Conservation (phyloP, 106 monocot genomes). For the Dactylorhiza incarnata region DNA sequence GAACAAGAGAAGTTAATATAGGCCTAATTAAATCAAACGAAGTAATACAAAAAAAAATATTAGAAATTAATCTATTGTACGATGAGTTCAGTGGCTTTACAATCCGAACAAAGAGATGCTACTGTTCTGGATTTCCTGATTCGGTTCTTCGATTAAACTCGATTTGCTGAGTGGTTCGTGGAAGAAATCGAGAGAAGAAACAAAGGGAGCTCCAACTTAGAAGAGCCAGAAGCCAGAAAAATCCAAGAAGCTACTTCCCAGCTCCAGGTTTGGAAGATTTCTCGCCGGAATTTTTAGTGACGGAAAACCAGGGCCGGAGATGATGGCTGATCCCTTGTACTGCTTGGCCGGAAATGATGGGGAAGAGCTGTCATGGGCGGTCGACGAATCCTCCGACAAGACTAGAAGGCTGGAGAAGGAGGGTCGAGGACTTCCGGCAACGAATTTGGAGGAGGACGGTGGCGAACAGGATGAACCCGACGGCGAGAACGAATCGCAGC, state of each 20-base stretch:
- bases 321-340: too few relatives aligned
- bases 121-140: neutral
- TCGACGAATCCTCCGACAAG: too few relatives aligned
- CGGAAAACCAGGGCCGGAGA: neutral
- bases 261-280: neutral
- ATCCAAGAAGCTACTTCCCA: neutral
- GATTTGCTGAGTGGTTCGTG: neutral
- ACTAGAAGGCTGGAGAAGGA: too few relatives aligned
- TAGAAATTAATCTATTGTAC: too few relatives aligned
- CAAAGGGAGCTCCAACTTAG: neutral
- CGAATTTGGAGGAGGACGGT: too few relatives aligned
- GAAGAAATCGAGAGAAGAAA: neutral
- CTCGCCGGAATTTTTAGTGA: neutral
- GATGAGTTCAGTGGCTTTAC: neutral
- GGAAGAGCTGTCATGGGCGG: too few relatives aligned
- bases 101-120: neutral
- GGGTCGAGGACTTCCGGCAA: too few relatives aligned
- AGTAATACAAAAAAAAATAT: too few relatives aligned
- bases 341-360: too few relatives aligned
- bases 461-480: too few relatives aligned
- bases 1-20: neutral
- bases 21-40: too few relatives aligned
- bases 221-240: neutral
- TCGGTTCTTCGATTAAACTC: neutral
- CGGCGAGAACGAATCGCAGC: too few relatives aligned